Conservation (phyloP, 2,329 filamentous ascomycete genomes). For the Penicillium expansum region DNA sequence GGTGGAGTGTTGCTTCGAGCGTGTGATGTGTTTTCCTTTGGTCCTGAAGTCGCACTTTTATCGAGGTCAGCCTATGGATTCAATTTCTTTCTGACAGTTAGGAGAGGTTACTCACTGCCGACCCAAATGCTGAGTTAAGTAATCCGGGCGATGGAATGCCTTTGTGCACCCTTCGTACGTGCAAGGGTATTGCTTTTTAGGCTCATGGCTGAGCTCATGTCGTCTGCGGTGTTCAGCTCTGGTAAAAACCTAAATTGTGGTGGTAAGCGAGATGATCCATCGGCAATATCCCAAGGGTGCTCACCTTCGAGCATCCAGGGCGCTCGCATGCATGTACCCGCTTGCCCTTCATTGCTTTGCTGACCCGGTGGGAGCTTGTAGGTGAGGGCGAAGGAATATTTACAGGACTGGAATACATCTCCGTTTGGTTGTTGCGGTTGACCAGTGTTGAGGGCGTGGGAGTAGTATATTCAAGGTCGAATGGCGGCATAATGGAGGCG, state of each 20-base stretch:
- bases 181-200: conserved; percentile 45
- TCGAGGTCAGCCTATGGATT: not conserved
- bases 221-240: conserved; percentile 49
- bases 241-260: conserved; percentile 43
- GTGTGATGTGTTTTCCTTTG: not conserved
- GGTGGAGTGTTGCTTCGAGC: not conserved
- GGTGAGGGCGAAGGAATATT: conserved; percentile 2
- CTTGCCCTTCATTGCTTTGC: conserved; percentile 53
- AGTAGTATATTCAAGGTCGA: not conserved
- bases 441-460: not conserved
- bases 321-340: conserved; percentile 49
- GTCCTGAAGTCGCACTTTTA: not conserved
- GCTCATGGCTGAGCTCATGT: conserved; percentile 51
- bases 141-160: conserved; percentile 48
- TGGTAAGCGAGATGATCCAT: conserved; percentile 5
- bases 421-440: not conserved
- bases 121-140: conserved; percentile 49
- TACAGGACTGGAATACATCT: not conserved
- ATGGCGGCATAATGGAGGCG: not conserved
- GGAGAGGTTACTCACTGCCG: conserved; percentile 42
- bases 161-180: conserved; percentile 45
- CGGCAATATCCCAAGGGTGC: conserved; percentile 3
- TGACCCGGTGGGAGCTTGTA: conserved; percentile 40
- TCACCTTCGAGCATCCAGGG: conserved; percentile 48
- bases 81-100: not conserved